Percentiles rank a stretch among this genome's conserved stretches.
Evolutionary conservation across 345 rosid genomes (phyloP).

Genomic region (Excoecaria cochinchinensis): DNA sequence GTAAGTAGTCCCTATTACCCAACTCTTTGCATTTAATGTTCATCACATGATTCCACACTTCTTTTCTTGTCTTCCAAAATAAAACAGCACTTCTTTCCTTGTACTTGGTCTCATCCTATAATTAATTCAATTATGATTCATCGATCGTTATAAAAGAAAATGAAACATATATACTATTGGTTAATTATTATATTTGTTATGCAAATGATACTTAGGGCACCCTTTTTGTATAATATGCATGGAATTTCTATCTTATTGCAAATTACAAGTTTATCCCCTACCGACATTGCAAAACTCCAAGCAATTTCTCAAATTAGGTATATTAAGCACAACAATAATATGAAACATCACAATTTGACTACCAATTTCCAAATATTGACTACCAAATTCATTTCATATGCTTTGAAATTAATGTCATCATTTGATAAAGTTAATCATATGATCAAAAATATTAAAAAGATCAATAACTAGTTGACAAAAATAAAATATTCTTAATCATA

Average conservation of each 20-base stretch:
- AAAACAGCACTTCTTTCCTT: slow-evolving; percentile 40
- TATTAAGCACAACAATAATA: no score
- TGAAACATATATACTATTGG: no score
- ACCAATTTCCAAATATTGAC: no score
- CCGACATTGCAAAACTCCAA: slow-evolving; percentile 1
- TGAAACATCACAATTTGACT: no score
- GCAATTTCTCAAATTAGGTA: neutral
- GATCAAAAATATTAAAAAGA: no score
- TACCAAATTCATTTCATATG: no score
- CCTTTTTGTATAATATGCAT: neutral
- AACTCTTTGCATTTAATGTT: slow-evolving; percentile 39
- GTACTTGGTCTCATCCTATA: slow-evolving; percentile 37
- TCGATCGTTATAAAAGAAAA: no score
- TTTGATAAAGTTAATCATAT: no score
- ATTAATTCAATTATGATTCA: neutral
- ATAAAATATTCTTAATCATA: no score
- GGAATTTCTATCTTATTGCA: neutral
- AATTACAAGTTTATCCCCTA: slow-evolving; percentile 7
- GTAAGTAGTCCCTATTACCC: slow-evolving; percentile 13
- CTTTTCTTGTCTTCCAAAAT: slow-evolving; percentile 32
- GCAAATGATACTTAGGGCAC: neutral
- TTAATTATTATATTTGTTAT: neutral
- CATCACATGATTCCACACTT: slow-evolving; percentile 48
- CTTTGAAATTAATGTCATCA: no score
- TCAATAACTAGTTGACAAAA: no score